A percentile compares a stretch with the other conserved stretches of the same genome.
Conservation (phyloP, 2,329 filamentous ascomycete genomes). For the Westerdykella aurantiaca region DNA sequence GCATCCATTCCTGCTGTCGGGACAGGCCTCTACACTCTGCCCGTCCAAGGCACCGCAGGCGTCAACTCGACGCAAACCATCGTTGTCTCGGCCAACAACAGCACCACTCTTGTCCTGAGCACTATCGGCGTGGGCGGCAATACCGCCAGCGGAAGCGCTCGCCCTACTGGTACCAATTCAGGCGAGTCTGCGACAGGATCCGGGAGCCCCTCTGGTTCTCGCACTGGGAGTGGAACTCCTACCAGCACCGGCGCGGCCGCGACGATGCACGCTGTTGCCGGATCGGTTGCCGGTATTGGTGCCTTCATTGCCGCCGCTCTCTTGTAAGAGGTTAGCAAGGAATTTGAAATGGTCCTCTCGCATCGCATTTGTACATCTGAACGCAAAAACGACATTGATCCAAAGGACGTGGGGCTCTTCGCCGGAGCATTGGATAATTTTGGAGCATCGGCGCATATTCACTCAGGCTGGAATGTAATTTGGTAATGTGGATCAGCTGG, state of each 20-base stretch:
- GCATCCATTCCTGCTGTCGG: conserved; percentile 34
- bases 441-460: not conserved
- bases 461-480: conserved; percentile 8
- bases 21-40: conserved; percentile 32
- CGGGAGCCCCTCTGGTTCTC: conserved; percentile 1
- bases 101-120: conserved; percentile 24
- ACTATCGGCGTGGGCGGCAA: conserved; percentile 1
- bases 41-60: conserved; percentile 19
- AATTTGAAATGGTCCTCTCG: too few relatives aligned
- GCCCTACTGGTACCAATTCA: not conserved
- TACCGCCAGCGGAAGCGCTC: not conserved
- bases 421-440: too few relatives aligned
- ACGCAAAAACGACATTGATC: too few relatives aligned
- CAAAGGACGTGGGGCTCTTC: too few relatives aligned
- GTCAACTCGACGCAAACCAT: conserved; percentile 26
- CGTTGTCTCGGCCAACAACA: conserved; percentile 30
- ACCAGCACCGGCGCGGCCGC: conserved; percentile 21
- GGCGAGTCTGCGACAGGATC: conserved; percentile 1
- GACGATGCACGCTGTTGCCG: conserved; percentile 27
- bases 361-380: too few relatives aligned
- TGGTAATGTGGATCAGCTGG: not conserved
- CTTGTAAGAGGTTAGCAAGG: conserved; percentile 24
- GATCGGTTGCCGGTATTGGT: conserved; percentile 30
- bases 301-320: conserved; percentile 31
- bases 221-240: conserved; percentile 1